Conservation (phyloP, 768 basidiomycete species). For the Boletus subparvulus region DNA sequence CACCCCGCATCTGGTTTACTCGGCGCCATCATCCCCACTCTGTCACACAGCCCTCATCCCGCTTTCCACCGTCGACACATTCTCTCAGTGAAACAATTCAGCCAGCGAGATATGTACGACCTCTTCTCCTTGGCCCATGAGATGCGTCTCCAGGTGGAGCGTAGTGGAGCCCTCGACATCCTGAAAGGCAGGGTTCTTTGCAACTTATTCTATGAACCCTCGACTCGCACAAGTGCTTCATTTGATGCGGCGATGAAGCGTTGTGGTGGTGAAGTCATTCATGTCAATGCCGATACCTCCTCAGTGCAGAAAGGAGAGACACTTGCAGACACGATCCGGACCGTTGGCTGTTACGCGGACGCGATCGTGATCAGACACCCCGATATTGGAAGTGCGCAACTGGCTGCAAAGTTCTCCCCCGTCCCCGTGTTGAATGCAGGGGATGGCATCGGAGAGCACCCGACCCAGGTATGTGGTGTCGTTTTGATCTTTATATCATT, state of each 20-base stretch:
- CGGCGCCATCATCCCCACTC: constrained; percentile 15
- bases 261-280: constrained; percentile 93
- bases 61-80: constrained; percentile 94
- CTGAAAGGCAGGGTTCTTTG: constrained; percentile 89
- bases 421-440: constrained; percentile 97
- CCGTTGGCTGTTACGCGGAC: constrained; percentile 92
- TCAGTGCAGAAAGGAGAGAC: constrained; percentile 94
- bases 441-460: constrained; percentile 96
- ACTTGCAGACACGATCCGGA: constrained; percentile 89
- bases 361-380: constrained; percentile 95
- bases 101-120: constrained; percentile 83
- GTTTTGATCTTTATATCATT: not conserved
- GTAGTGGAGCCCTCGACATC: constrained; percentile 83
- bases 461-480: constrained; percentile 70
- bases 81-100: constrained; percentile 92
- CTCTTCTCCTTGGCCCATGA: constrained; percentile 94
- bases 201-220: constrained; percentile 95
- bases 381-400: constrained; percentile 88
- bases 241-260: constrained; percentile 99
- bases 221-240: constrained; percentile 91
- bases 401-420: constrained; percentile 94
- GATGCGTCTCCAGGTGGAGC: constrained; percentile 95
- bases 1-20: constrained; percentile 10
- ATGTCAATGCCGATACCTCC: constrained; percentile 74
- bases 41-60: constrained; percentile 55